Evolutionary conservation across 2,329 filamentous ascomycete genomes (phyloP), one percentile per base, ranked within the genome.

Genomic region (Stagonosporopsis cucurbitacearum): DNA sequence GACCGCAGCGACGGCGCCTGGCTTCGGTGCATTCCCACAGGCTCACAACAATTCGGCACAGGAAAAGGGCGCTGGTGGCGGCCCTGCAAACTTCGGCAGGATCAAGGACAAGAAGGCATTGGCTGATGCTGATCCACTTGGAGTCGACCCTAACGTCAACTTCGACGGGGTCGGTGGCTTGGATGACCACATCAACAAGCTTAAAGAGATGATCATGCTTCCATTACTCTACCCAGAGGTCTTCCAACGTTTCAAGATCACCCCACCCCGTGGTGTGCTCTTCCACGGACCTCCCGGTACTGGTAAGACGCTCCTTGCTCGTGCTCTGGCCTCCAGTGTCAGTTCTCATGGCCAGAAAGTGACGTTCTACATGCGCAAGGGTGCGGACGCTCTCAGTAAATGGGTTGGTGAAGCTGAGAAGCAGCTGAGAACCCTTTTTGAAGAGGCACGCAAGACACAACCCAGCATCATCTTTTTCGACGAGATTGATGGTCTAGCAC

Each of bases 381-480:
- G 95, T 72, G 96, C 95, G 22, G 95, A 99, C 82, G 93, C 93
- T 15, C 81, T 99, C 59, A 97, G 93, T 77, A 99, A 99, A 78
- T 99, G 95, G 95, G 95, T 99, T 48, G 95, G 95, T 72, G 95
- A 99, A 77, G 95, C 96, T 9, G 95, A 99, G 78, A 89, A 94
- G 77, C 95, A 99, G 73, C 85, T 99, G 50, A 88, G 95, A 41
- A 80, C 98, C 54, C 83, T 99, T 5, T 99, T 99, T 63, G 95
- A 98, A 68, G 95, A 99, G 77, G 95, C 95, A 15, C 86, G 94
- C 59, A 95, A 92, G 74, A 98, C 90, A 1, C 95, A 99, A 70
- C 95, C 95, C 0, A 98, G 94, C 75, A 99, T 99, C 76, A 99
- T 99, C 75, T 99, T 99, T 80, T 98, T 99, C 67, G 95, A 99